Conservation (phyloP, 108 stramenopile species). For the Skeletonema menzelii region DNA sequence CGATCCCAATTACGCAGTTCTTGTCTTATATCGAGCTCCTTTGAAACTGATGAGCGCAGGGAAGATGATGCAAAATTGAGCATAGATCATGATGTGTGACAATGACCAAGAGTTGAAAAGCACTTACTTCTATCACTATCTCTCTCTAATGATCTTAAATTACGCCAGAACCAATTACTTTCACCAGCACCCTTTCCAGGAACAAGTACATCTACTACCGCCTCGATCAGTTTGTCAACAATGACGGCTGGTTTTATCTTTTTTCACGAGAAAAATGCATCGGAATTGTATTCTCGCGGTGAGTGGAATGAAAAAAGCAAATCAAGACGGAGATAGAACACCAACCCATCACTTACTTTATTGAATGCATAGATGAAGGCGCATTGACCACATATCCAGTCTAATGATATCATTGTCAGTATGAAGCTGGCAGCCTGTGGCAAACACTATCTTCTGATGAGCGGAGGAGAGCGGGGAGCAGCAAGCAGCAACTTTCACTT, state of each 20-base stretch:
- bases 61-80: not conserved
- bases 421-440: no score
- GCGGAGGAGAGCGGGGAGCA: no score
- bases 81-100: not conserved
- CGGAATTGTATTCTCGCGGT: no score
- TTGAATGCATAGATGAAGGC: conserved; percentile 48
- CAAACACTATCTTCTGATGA: no score
- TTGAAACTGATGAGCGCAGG: conserved; percentile 19
- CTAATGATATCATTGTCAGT: conserved; percentile 11
- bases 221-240: conserved; percentile 68
- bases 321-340: not conserved
- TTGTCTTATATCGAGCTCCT: conserved; percentile 73
- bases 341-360: conserved; percentile 17
- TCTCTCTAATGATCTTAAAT: conserved; percentile 31
- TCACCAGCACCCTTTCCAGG: conserved; percentile 83
- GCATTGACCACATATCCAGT: conserved; percentile 41
- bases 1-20: conserved; percentile 76
- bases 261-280: not conserved
- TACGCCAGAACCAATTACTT: conserved; percentile 49
- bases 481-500: no score
- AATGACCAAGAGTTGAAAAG: not conserved
- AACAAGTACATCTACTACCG: conserved; percentile 61
- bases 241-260: conserved; percentile 72
- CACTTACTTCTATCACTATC: conserved; percentile 23
- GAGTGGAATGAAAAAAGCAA: not conserved